Base-by-base conservation (phyloP, 2,329 filamentous ascomycete genomes). In the Scopulariopsis brevicaulis region DNA sequence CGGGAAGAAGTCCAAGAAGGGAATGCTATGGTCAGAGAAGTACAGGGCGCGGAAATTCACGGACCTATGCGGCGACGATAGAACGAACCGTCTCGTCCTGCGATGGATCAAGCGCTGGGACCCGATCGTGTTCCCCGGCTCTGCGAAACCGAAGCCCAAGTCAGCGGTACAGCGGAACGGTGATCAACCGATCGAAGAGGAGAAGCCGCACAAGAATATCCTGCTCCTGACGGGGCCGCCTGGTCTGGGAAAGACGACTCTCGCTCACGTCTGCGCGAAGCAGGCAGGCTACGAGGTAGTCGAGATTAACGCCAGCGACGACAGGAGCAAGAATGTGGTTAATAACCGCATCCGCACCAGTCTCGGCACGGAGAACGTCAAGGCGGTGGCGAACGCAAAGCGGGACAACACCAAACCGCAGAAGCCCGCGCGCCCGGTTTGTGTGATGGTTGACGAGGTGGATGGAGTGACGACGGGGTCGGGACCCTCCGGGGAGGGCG, bases 281-380 rank as follows among this genome's bases (percentile, higher is more conserved):
- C 94, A 99, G 71, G 94, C 94, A 5, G 94, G 94, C 0, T 99
- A 99, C 65, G 94, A 97, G 66, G 89, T 96, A 1, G 82, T 97
- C 67, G 94, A 99, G 69, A 96, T 99, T 72, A 99, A 99, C 65
- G 94, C 95, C 10, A 97, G 93, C 65, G 94, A 99, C 67, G 95
- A 99, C 68, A 82, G 94, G 65, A 96, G 90, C 67, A 81, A 82
- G 34, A 85, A 93, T 66, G 90, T 99, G 1, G 94, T 99, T 40
- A 94, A 89, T 68, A 90, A 90, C 7, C 82, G 91, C 18, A 96
- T 99, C 63, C 82, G 89, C 64, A 96, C 96, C 59, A 93, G 90
- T 69, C 80, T 99, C 37, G 92, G 90, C 0, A 99, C 94, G 0
- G 93, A 99, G 69, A 96, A 90, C 60, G 93, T 99, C 60, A 94